Evolutionary conservation across 345 rosid genomes (phyloP).

Genomic region (Xanthoceras sorbifolium): DNA sequence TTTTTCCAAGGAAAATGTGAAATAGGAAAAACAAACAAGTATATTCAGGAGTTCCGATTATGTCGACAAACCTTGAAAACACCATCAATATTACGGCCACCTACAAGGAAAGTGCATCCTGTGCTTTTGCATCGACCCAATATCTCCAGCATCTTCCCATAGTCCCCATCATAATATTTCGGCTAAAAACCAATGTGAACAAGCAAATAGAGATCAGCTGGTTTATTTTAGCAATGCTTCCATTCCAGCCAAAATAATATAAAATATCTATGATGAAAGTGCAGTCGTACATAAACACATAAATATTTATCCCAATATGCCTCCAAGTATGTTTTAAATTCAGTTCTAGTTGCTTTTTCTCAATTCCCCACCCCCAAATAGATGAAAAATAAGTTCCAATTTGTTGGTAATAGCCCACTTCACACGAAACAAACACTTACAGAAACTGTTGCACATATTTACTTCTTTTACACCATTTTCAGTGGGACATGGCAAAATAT

Average conservation of each 20-base stretch:
- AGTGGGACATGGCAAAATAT: background rate
- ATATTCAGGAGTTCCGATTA: background rate
- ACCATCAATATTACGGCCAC: conserved; percentile 82
- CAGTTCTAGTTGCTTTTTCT: background rate
- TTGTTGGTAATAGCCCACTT: background rate
- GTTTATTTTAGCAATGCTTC: background rate
- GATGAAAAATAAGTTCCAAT: background rate
- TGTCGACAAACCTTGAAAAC: conserved; percentile 59
- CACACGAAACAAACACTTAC: background rate
- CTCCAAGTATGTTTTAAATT: background rate
- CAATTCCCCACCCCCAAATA: background rate
- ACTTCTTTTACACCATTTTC: background rate
- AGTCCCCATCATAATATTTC: conserved; percentile 75
- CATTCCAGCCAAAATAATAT: background rate
- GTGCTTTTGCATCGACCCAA: conserved; percentile 67
- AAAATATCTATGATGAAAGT: background rate
- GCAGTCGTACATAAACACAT: background rate
- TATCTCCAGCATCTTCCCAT: conserved; percentile 66
- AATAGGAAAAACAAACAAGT: background rate
- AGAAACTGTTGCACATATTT: background rate
- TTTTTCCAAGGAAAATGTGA: background rate
- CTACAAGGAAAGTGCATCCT: conserved; percentile 86
- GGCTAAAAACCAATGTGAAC: conserved; percentile 49
- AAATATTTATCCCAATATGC: background rate
- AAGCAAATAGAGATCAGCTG: conserved; percentile 4